These are phyloP conservation scores for Diaporthe citri DNA, from an alignment of 2,329 filamentous ascomycete genomes.

Conservation along the genomic window DNA sequence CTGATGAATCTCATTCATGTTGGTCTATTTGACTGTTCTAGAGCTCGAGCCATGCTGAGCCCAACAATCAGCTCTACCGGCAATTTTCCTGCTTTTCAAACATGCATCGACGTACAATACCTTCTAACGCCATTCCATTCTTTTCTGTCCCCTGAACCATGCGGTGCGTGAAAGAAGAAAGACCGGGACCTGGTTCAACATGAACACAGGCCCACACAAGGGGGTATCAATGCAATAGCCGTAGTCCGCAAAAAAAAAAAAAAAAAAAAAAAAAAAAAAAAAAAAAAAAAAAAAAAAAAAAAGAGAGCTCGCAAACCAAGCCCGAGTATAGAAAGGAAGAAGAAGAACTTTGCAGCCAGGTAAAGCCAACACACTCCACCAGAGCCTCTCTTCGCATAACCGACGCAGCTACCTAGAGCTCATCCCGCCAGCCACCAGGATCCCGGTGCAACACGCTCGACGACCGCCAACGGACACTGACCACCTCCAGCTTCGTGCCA, in stretches of 20 bases:
- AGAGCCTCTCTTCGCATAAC: background rate
- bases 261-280: background rate
- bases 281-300: conserved; percentile 8
- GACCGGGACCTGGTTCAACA: background rate
- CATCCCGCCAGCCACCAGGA: background rate
- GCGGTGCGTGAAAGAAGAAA: background rate
- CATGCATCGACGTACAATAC: background rate
- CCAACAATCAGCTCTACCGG: background rate
- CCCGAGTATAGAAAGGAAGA: background rate
- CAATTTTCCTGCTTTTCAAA: background rate
- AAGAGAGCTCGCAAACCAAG: background rate
- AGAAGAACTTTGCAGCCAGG: background rate
- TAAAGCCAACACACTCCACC: background rate
- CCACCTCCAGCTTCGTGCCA: background rate
- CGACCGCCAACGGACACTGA: background rate
- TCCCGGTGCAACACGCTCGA: background rate
- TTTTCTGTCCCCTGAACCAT: background rate
- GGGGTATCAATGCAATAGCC: conserved; percentile 5
- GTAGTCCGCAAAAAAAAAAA: background rate
- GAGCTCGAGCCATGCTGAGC: background rate
- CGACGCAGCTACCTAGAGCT: background rate
- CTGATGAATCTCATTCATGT: background rate
- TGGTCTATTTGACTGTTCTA: background rate
- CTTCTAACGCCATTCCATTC: background rate
- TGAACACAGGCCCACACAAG: background rate